Conservation (phyloP, 306 rosid genomes). For the Gillenia trifoliata region DNA sequence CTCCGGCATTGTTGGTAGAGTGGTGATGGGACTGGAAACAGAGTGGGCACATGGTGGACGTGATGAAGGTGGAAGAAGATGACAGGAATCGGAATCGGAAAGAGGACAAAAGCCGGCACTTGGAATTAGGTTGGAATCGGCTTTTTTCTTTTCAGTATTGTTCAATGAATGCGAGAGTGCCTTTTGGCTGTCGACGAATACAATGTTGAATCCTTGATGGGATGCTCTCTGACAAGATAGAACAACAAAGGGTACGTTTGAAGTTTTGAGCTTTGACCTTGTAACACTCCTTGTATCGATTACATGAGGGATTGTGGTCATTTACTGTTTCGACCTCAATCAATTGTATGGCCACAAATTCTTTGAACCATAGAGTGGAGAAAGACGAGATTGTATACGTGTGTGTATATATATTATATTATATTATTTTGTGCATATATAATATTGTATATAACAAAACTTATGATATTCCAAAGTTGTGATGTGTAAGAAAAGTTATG, state of each 20-base stretch:
- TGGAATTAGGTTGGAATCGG: neutral
- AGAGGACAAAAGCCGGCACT: constrained; percentile 3
- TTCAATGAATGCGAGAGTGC: neutral
- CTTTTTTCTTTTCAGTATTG: neutral
- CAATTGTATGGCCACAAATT: too few species aligned
- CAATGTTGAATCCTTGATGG: neutral
- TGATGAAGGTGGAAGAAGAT: neutral
- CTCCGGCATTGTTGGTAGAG: neutral
- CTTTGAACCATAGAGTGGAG: too few species aligned
- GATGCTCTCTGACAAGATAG: neutral
- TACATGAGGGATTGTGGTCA: too few species aligned
- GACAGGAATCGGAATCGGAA: neutral
- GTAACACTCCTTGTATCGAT: neutral
- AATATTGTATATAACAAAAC: too few species aligned
- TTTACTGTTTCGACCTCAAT: too few species aligned
- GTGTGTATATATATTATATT: too few species aligned
- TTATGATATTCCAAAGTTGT: too few species aligned
- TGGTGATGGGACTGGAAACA: neutral
- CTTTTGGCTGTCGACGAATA: neutral
- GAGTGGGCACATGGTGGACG: neutral
- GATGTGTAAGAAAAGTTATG: too few species aligned
- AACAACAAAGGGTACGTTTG: neutral
- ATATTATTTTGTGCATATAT: too few species aligned
- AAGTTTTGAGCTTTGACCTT: neutral
- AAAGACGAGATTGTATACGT: too few species aligned